A percentile compares a stretch with the other conserved stretches of the same genome.
phyloP scores from a whole-genome alignment of 2,329 filamentous ascomycete species.

The Aspergillus flavus region DNA sequence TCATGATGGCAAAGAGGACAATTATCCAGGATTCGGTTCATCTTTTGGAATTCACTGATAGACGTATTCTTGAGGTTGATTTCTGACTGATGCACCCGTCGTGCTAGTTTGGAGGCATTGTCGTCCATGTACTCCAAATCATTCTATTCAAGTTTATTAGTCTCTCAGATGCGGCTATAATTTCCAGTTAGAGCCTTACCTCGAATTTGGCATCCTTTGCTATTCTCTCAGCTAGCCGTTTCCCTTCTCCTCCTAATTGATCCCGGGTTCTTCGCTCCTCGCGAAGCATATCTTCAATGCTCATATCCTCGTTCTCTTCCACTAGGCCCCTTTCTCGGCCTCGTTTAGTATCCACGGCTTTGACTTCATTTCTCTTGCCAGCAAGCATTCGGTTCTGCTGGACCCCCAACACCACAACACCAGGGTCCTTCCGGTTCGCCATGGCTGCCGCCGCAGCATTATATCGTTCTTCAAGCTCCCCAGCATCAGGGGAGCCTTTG shows the following conservation, averaged over 20 bases:
- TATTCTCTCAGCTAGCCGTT: constrained; percentile 85
- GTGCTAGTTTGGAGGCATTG: constrained; percentile 87
- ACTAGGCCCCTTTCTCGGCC: constrained; percentile 83
- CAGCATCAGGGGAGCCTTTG: constrained; percentile 72
- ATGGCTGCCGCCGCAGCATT: constrained; percentile 71
- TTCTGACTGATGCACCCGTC: constrained; percentile 83
- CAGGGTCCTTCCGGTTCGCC: constrained; percentile 59
- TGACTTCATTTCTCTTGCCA: constrained; percentile 73
- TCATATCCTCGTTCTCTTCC: constrained; percentile 93
- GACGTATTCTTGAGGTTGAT: constrained; percentile 84
- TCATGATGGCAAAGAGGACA: constrained; percentile 94
- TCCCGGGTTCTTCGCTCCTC: constrained; percentile 86
- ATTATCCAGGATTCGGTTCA: constrained; percentile 80
- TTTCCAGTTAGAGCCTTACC: constrained; percentile 42
- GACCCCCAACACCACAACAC: constrained; percentile 77
- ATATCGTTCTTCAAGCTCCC: constrained; percentile 80
- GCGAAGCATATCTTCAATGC: constrained; percentile 92
- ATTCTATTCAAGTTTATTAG: constrained; percentile 50
- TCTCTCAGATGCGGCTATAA: constrained; percentile 7
- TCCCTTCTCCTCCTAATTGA: constrained; percentile 75
- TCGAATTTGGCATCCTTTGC: constrained; percentile 90
- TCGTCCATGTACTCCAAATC: constrained; percentile 98
- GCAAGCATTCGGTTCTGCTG: constrained; percentile 91
- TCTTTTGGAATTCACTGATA: constrained; percentile 84
- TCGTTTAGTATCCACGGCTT: constrained; percentile 74